These are phyloP conservation scores for Mortierella sp. DNA, from an alignment of 371 early-diverging fungal species.

Conservation along the genomic window DNA sequence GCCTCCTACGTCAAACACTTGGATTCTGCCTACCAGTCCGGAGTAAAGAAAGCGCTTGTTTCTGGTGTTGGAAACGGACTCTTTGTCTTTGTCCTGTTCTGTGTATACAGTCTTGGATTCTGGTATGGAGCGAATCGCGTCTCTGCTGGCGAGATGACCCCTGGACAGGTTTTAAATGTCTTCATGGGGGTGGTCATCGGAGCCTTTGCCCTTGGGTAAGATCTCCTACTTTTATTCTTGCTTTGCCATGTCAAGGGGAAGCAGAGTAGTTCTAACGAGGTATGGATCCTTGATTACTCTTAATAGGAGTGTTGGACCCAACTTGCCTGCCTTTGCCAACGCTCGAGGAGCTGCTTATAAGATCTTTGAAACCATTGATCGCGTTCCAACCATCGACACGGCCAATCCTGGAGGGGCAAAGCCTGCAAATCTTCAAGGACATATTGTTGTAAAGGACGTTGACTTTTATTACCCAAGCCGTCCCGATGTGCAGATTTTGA, in stretches of 20 bases:
- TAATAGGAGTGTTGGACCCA: slow-evolving; percentile 28
- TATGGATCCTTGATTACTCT: too few relatives aligned
- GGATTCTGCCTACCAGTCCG: slow-evolving; percentile 54
- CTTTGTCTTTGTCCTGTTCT: slow-evolving; percentile 51
- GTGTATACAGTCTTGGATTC: slow-evolving; percentile 70
- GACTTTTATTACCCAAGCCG: slow-evolving; percentile 66
- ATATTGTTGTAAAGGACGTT: slow-evolving; percentile 48
- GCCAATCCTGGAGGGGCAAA: slow-evolving; percentile 59
- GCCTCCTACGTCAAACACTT: slow-evolving; percentile 61
- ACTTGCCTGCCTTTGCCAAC: slow-evolving; percentile 58
- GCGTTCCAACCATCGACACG: slow-evolving; percentile 69
- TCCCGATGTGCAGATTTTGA: slow-evolving; percentile 63
- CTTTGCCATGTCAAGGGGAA: too few relatives aligned
- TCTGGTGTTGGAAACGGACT: slow-evolving; percentile 56
- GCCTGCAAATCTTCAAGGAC: slow-evolving; percentile 52
- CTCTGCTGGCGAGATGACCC: slow-evolving; percentile 53
- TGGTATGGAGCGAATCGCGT: slow-evolving; percentile 69
- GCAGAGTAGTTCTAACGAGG: too few relatives aligned
- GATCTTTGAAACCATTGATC: slow-evolving; percentile 81
- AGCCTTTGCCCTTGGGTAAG: slow-evolving; percentile 55
- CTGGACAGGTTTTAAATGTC: slow-evolving; percentile 61
- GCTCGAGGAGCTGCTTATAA: slow-evolving; percentile 71
- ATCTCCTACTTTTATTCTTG: slow-evolving; percentile 21
- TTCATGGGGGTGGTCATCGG: slow-evolving; percentile 65
- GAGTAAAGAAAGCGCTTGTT: slow-evolving; percentile 52